These are phyloP conservation scores for Nematocida major DNA, from an alignment of 371 early-diverging fungal genomes.

Conservation along the genomic window DNA sequence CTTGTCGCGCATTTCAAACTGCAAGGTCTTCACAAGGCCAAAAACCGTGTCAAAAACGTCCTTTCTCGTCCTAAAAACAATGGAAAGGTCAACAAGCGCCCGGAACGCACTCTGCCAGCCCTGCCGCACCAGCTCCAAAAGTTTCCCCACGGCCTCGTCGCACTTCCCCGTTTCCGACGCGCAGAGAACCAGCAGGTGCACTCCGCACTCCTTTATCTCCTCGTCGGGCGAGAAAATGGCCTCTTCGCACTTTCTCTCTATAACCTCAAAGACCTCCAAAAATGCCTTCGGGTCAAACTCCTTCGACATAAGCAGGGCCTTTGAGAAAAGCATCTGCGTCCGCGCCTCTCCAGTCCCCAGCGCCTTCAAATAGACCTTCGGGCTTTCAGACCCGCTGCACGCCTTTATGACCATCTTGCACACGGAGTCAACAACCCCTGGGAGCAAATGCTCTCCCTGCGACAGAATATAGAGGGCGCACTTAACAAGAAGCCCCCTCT, in stretches of 20 bases:
- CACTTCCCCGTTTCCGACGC: background rate
- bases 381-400: background rate
- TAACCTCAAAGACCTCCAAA: background rate
- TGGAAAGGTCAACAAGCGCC: conserved; percentile 17
- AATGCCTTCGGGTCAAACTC: background rate
- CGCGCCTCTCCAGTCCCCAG: background rate
- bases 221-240: background rate
- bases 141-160: background rate
- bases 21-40: background rate
- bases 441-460: background rate
- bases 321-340: conserved; percentile 12
- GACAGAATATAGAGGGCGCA: conserved; percentile 33
- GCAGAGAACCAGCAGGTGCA: background rate
- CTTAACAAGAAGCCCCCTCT: conserved; percentile 37
- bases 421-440: conserved; percentile 3
- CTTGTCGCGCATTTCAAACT: background rate
- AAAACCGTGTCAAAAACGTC: background rate
- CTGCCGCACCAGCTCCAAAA: background rate
- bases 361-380: conserved; percentile 8
- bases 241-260: background rate
- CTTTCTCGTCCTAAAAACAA: conserved; percentile 6
- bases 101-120: background rate
- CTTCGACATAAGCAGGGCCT: conserved; percentile 5
- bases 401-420: conserved; percentile 19
- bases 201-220: background rate